Percentiles rank a stretch among this genome's conserved stretches.
These are phyloP conservation scores for Rhododendron griersonianum DNA, from an alignment of 148 eudicot genomes.

Conservation along the genomic window DNA sequence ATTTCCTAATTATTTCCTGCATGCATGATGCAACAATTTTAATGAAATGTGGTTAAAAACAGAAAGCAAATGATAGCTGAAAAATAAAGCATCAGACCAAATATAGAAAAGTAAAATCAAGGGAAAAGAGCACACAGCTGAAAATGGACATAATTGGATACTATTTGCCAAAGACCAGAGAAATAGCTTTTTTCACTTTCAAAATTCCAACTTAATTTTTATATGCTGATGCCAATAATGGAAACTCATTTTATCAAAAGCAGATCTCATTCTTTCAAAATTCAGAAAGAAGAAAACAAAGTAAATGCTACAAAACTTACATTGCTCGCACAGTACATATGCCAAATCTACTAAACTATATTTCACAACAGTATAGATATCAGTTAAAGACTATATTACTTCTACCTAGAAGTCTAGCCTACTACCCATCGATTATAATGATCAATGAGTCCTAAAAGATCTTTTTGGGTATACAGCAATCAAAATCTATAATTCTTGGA, in stretches of 20 bases:
- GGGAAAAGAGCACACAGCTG: not conserved
- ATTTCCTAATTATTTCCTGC: slow-evolving; percentile 81
- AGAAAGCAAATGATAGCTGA: not conserved
- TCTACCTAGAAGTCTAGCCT: not conserved
- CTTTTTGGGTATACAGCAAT: not conserved
- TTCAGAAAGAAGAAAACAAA: not conserved
- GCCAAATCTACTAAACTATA: not conserved
- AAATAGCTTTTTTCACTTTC: not conserved
- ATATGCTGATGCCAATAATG: not conserved
- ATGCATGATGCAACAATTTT: not conserved
- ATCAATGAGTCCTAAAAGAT: not conserved
- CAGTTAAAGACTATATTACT: not conserved
- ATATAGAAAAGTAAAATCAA: not conserved
- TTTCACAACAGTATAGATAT: not conserved
- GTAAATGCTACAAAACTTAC: not conserved
- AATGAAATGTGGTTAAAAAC: not conserved
- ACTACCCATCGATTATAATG: not conserved
- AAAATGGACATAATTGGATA: not conserved
- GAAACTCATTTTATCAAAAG: not conserved
- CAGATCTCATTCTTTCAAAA: not conserved
- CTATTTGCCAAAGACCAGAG: not conserved
- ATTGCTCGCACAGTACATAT: not conserved
- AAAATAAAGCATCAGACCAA: not conserved
- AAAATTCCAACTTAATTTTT: not conserved
- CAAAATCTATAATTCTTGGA: not conserved